Percentiles rank a stretch among this genome's conserved stretches.
Conservation (phyloP, 1,284 basidiomycete genomes). For the Amylostereum chailletii region DNA sequence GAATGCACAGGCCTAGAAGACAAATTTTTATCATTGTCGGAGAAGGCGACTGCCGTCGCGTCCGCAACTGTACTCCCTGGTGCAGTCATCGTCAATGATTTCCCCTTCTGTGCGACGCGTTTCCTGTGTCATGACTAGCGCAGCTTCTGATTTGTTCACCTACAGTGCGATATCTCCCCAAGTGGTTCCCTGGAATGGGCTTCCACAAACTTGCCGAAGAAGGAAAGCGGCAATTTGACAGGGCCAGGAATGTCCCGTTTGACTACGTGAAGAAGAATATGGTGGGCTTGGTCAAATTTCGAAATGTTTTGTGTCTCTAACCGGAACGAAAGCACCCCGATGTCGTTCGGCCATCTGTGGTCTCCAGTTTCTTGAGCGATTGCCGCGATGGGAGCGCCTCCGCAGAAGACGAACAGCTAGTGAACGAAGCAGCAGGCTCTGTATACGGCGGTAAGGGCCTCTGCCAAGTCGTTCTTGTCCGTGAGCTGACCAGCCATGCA, state of each 20-base stretch:
- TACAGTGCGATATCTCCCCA: not conserved
- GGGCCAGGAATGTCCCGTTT: not conserved
- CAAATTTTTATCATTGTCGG: not conserved
- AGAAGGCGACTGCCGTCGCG: not conserved
- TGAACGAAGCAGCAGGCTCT: too few relatives aligned
- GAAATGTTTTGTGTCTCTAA: not conserved
- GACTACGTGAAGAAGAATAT: slow-evolving; percentile 4
- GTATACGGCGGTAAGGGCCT: too few relatives aligned
- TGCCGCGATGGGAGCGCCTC: too few relatives aligned
- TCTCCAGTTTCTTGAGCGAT: too few relatives aligned
- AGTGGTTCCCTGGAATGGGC: not conserved
- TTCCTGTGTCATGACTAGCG: not conserved
- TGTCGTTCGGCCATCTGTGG: too few relatives aligned
- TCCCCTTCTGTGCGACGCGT: not conserved
- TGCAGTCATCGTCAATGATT: not conserved
- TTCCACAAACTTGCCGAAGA: not conserved
- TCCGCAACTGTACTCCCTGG: not conserved
- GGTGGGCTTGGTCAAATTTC: not conserved
- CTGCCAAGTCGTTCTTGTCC: too few relatives aligned
- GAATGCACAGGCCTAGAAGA: not conserved
- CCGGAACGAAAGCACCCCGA: not conserved
- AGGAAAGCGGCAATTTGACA: not conserved
- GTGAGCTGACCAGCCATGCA: too few relatives aligned
- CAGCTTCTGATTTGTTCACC: not conserved
- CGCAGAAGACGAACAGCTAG: too few relatives aligned